Conservation (phyloP, 2,329 filamentous ascomycete genomes). For the Plenodomus tracheiphilus region DNA sequence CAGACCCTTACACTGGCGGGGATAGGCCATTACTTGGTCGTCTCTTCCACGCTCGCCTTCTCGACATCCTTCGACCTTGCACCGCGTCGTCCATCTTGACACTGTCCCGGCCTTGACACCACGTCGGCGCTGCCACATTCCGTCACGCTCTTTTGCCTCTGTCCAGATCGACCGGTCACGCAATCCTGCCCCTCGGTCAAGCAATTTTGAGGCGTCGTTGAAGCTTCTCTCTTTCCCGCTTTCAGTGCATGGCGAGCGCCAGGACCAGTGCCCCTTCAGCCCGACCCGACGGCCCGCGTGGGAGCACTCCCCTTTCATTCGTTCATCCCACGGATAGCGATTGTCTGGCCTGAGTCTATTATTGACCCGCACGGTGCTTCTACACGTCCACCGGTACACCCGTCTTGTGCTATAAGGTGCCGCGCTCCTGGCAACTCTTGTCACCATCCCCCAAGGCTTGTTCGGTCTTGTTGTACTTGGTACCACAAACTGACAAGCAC, state of each 20-base stretch:
- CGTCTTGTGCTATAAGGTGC: conserved; percentile 29
- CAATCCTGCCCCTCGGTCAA: conserved; percentile 27
- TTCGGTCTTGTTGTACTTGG: conserved; percentile 23
- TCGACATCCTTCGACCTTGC: not conserved
- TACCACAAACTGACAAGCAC: conserved; percentile 12
- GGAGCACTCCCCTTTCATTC: conserved; percentile 1
- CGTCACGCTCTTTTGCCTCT: conserved; percentile 2
- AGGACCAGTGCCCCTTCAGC: conserved; percentile 10
- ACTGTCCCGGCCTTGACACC: conserved; percentile 2
- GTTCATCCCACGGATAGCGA: not conserved
- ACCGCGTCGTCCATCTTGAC: conserved; percentile 5
- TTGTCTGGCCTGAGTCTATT: conserved; percentile 7
- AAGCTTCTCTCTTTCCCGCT: conserved; percentile 19
- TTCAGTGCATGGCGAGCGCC: conserved; percentile 8
- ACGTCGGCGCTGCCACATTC: conserved; percentile 1
- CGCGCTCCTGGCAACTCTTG: conserved; percentile 28
- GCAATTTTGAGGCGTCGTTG: conserved; percentile 25
- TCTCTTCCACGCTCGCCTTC: not conserved
- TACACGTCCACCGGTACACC: conserved; percentile 13
- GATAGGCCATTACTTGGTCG: too few species aligned
- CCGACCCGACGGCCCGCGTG: conserved; percentile 1
- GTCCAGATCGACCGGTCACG: conserved; percentile 21
- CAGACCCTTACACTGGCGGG: conserved; percentile 14
- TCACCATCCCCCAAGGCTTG: conserved; percentile 29
- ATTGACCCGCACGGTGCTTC: conserved; percentile 11